Evolutionary conservation across 768 basidiomycete species (phyloP).

Genomic region (Kwoniella sp.): DNA sequence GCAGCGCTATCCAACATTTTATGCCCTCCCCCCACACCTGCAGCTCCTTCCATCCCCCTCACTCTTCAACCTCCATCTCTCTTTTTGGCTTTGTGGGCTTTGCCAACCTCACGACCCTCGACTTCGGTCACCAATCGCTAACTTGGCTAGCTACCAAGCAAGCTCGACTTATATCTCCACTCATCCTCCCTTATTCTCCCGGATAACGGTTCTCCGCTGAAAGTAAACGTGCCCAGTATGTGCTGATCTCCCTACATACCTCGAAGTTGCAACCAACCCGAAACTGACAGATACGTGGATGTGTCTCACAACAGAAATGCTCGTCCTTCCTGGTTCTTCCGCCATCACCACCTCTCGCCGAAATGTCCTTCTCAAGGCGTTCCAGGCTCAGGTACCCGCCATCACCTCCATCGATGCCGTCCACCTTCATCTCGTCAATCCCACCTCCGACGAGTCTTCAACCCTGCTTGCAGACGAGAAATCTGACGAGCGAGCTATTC

Average conservation of each 20-base stretch:
- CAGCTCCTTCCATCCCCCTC: too few species aligned
- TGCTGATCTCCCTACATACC: neutral
- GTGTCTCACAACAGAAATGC: conserved; percentile 69
- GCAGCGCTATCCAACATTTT: neutral
- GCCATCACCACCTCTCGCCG: conserved; percentile 72
- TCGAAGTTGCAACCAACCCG: too few species aligned
- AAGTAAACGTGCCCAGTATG: conserved; percentile 1
- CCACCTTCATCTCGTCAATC: conserved; percentile 82
- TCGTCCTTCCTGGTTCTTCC: conserved; percentile 76
- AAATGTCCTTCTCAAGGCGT: conserved; percentile 64
- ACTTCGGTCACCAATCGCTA: neutral
- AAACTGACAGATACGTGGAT: too few species aligned
- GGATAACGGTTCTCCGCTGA: neutral
- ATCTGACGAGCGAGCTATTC: conserved; percentile 61
- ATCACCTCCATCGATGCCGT: conserved; percentile 76
- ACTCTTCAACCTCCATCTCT: neutral
- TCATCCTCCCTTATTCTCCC: neutral
- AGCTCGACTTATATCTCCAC: neutral
- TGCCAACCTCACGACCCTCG: neutral
- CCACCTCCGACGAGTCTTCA: conserved; percentile 60
- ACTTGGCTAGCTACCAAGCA: neutral
- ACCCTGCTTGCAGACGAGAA: conserved; percentile 59
- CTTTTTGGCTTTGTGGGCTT: conserved; percentile 10
- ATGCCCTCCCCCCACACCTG: neutral
- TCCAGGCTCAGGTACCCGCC: conserved; percentile 62